Evolutionary conservation across 2,329 filamentous ascomycete species (phyloP), one percentile per base, ranked within the genome.

Genomic region (Botrytis hyacinthi): DNA sequence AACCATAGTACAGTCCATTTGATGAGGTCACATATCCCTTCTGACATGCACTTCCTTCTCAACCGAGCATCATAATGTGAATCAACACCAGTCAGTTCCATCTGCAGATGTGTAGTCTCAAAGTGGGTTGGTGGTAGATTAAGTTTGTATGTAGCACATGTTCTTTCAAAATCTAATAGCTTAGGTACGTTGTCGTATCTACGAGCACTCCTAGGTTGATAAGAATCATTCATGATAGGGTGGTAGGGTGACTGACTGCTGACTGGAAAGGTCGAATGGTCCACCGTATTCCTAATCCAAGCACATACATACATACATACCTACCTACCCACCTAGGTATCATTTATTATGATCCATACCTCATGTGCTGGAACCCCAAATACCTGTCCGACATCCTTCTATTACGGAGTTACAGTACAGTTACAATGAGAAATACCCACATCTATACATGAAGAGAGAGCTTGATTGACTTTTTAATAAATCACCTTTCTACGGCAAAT

Each of bases 281-380:
- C 32, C n/a, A 37, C 63, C 63, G 29, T 51, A 37, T 37, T 63
- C 40, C 29, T 44, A 10, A 54, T 16, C 48, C 35, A 29, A 10
- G 37, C n/a, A 18, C 22, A 61, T 37, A 26, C 40, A n/a, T n/a
- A n/a, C 12, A 37, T 40, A 40, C n/a, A n/a, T n/a, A n/a, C n/a
- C n/a, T n/a, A 42, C 51, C 46, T 26, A 26, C 46, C 46, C 48
- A 51, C 48, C 22, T 14, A 26, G 48, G 26, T 51, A 51, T 51
- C 35, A 40, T 61, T 14, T 37, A 40, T 63, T 51, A n/a, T 51
- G 7, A 40, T 61, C 51, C 26, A 40, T 63, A 12, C 61, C 60
- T 62, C 61, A 62, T 62, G 60, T 61, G 35, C 59, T 61, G 59
- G 59, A 61, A 26, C 59, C 59, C 22, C 35, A 61, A n/a, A 40